Percentiles rank a stretch among this genome's conserved stretches.
phyloP scores from a whole-genome alignment of 2,329 filamentous ascomycete species.

The Colletotrichum shisoi region DNA sequence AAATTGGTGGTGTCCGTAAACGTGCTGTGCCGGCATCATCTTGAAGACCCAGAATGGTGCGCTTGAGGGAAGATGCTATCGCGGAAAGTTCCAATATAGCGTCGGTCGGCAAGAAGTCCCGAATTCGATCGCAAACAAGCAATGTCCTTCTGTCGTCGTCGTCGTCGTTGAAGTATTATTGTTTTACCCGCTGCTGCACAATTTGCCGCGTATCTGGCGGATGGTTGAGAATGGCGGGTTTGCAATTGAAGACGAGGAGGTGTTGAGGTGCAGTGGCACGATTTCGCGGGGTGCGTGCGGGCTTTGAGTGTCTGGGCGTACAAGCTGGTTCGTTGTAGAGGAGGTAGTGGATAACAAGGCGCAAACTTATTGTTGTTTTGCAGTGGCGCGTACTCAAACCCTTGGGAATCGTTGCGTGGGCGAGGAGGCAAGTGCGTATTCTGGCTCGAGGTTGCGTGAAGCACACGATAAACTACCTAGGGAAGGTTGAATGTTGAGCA shows the following conservation, averaged over 20 bases:
- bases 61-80: not conserved
- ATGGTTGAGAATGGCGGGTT: not conserved
- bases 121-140: not conserved
- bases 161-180: not conserved
- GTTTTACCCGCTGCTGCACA: not conserved
- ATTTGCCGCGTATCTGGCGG: not conserved
- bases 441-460: conserved; percentile 7
- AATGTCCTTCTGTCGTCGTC: not conserved
- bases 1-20: conserved; percentile 74
- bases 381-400: conserved; percentile 8
- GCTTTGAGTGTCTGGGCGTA: conserved; percentile 9
- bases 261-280: conserved; percentile 5
- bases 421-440: conserved; percentile 7
- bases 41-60: conserved; percentile 43
- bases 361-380: not conserved
- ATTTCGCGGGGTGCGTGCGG: conserved; percentile 15
- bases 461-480: conserved; percentile 14
- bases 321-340: not conserved
- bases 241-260: not conserved
- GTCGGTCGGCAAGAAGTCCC: not conserved
- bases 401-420: not conserved
- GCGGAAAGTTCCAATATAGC: conserved; percentile 4
- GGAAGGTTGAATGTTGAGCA: conserved; percentile 14
- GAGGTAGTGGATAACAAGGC: not conserved
- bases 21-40: conserved; percentile 70